phyloP scores from a whole-genome alignment of 768 basidiomycete species.

The Strobilomyces echinocephalus region DNA sequence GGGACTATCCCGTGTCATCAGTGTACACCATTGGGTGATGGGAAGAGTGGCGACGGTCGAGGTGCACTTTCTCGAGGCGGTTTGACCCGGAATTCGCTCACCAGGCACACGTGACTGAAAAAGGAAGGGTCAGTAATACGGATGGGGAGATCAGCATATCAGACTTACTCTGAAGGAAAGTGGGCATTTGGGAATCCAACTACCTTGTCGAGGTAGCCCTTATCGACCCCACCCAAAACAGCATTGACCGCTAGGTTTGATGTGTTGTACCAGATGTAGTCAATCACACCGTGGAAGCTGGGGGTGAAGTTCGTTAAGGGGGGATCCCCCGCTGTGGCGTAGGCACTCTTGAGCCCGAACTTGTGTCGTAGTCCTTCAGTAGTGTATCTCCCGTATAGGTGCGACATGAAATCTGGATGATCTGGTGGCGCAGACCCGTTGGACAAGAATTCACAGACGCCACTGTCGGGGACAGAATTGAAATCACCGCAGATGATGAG shows the following conservation, averaged over 20 bases:
- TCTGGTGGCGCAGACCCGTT: conserved; percentile 63
- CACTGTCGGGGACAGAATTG: conserved; percentile 83
- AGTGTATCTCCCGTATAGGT: conserved; percentile 92
- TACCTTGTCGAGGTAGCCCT: conserved; percentile 75
- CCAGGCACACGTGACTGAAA: conserved; percentile 66
- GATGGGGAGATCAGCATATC: conserved; percentile 4
- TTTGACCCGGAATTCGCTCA: conserved; percentile 75
- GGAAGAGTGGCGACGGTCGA: conserved; percentile 38
- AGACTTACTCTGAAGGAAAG: conserved; percentile 91
- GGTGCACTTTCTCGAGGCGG: conserved; percentile 50
- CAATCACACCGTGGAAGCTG: conserved; percentile 79
- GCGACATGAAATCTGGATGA: conserved; percentile 90
- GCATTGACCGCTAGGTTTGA: conserved; percentile 70
- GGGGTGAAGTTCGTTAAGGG: conserved; percentile 89
- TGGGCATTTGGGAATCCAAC: conserved; percentile 97
- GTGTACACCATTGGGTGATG: conserved; percentile 35
- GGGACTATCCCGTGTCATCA: conserved; percentile 8
- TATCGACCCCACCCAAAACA: conserved; percentile 86
- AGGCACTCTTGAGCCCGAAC: conserved; percentile 80
- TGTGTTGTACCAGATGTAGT: conserved; percentile 91
- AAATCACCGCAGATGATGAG: conserved; percentile 91
- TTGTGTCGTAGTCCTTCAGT: conserved; percentile 78
- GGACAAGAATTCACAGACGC: conserved; percentile 88
- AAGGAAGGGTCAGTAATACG: conserved; percentile 5
- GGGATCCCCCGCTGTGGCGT: conserved; percentile 55